Evolutionary conservation across 139 green algal genomes (phyloP).

Genomic region (Eudorina sp.): DNA sequence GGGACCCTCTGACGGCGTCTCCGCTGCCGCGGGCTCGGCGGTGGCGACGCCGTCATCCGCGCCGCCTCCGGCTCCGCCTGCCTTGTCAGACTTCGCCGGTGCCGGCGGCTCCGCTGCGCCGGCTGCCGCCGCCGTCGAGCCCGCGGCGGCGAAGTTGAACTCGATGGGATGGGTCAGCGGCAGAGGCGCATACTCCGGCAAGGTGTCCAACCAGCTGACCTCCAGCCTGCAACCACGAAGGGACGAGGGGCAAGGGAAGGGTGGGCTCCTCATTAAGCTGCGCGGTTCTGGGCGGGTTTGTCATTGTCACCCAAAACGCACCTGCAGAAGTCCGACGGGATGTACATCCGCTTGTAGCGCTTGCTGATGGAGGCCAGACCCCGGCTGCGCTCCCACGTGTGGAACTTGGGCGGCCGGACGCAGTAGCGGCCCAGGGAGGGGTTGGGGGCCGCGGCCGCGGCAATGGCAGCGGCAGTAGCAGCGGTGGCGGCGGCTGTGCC

Average conservation of each 20-base stretch:
- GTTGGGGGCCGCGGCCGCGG: constrained; percentile 2
- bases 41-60: no score
- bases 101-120: neutral
- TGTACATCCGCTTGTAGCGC: constrained; percentile 75
- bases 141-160: constrained; percentile 45
- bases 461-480: constrained; percentile 19
- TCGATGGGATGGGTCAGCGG: constrained; percentile 51
- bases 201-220: constrained; percentile 53
- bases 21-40: neutral
- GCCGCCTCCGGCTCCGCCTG: no score
- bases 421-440: constrained; percentile 54
- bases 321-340: constrained; percentile 63
- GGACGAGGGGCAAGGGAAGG: constrained; percentile 33
- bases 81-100: no score
- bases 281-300: no score
- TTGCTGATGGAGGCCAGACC: constrained; percentile 65
- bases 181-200: constrained; percentile 56
- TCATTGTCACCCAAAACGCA: no score
- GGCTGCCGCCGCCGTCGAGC: neutral
- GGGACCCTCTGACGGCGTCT: no score
- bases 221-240: constrained; percentile 17
- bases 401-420: constrained; percentile 52
- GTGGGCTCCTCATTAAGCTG: no score
- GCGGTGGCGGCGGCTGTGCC: constrained; percentile 1
- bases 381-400: constrained; percentile 57